Evolutionary conservation across 2,329 filamentous ascomycete species (phyloP).

Genomic region (Grosmannia penicillata): DNA sequence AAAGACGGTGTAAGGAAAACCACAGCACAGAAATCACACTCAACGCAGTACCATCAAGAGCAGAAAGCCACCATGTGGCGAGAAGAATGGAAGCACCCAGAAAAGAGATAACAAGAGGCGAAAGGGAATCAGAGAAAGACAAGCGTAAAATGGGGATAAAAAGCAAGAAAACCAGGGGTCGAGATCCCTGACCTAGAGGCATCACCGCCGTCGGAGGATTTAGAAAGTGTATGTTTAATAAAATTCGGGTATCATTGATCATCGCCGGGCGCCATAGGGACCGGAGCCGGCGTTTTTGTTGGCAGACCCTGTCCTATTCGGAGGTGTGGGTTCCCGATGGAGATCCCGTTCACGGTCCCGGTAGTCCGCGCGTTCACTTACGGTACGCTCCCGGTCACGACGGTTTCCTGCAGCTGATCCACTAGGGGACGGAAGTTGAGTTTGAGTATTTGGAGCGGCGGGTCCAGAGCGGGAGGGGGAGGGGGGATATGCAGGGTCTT

Average conservation of each 20-base stretch:
- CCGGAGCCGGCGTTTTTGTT: slow-evolving; percentile 1
- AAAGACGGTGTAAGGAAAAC: no score
- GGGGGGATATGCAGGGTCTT: slow-evolving; percentile 12
- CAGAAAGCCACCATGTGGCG: no score
- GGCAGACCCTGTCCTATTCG: slow-evolving; percentile 8
- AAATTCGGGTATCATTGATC: no score
- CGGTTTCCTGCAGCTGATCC: slow-evolving; percentile 5
- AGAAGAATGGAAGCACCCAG: no score
- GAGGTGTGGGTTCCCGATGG: slow-evolving; percentile 8
- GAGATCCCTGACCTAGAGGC: no score
- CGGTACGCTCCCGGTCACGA: slow-evolving; percentile 4
- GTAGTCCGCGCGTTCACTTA: slow-evolving; percentile 6
- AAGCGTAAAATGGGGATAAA: neutral
- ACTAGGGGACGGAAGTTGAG: slow-evolving; percentile 10
- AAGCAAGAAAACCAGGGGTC: neutral
- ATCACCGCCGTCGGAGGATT: no score
- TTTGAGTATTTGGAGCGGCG: slow-evolving; percentile 4
- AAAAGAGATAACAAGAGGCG: no score
- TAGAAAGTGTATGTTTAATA: no score
- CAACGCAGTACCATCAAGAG: no score
- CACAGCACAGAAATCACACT: no score
- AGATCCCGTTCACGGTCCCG: slow-evolving; percentile 6
- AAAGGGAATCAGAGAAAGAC: neutral
- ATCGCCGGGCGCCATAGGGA: slow-evolving; percentile 6
- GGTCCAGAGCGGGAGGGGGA: slow-evolving; percentile 8